Evolutionary conservation across 495 filamentous ascomycete genomes (phyloP).

Genomic region (Chaetomium tenue): DNA sequence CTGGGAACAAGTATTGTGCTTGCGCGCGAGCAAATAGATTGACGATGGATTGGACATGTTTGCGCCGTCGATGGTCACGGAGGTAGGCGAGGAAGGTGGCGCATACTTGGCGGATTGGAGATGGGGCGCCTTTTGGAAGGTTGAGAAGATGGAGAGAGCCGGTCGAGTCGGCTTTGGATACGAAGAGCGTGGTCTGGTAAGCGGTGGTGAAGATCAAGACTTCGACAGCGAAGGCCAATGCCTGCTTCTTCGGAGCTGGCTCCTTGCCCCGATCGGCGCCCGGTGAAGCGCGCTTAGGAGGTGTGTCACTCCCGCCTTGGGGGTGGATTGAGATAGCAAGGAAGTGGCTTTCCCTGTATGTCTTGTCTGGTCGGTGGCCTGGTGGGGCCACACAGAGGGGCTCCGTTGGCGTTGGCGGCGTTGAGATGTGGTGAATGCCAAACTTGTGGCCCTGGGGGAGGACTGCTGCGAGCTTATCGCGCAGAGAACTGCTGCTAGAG

Average conservation of each 20-base stretch:
- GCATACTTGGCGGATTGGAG: constrained; percentile 68
- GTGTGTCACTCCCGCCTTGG: neutral
- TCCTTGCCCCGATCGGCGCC: constrained; percentile 33
- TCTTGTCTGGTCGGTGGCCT: constrained; percentile 62
- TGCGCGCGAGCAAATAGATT: constrained; percentile 92
- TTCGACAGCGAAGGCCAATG: constrained; percentile 54
- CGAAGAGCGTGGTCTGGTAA: constrained; percentile 80
- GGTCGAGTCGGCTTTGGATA: constrained; percentile 96
- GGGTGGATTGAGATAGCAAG: constrained; percentile 64
- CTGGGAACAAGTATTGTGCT: constrained; percentile 91
- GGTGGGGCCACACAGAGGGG: constrained; percentile 80
- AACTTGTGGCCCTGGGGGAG: constrained; percentile 70
- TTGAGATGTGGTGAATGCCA: constrained; percentile 82
- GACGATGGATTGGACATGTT: constrained; percentile 71
- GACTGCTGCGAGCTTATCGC: constrained; percentile 59
- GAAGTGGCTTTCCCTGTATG: constrained; percentile 87
- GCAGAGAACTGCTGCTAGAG: constrained; percentile 31
- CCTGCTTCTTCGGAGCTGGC: constrained; percentile 19
- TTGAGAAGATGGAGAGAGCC: constrained; percentile 72
- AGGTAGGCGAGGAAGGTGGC: constrained; percentile 75
- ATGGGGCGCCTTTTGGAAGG: constrained; percentile 59
- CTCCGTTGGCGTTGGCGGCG: constrained; percentile 67
- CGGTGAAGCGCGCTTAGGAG: constrained; percentile 31
- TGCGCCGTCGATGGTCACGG: constrained; percentile 61
- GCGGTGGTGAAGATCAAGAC: constrained; percentile 71